Conservation (phyloP, 108 stramenopile species). For the Craspedostauros australis region DNA sequence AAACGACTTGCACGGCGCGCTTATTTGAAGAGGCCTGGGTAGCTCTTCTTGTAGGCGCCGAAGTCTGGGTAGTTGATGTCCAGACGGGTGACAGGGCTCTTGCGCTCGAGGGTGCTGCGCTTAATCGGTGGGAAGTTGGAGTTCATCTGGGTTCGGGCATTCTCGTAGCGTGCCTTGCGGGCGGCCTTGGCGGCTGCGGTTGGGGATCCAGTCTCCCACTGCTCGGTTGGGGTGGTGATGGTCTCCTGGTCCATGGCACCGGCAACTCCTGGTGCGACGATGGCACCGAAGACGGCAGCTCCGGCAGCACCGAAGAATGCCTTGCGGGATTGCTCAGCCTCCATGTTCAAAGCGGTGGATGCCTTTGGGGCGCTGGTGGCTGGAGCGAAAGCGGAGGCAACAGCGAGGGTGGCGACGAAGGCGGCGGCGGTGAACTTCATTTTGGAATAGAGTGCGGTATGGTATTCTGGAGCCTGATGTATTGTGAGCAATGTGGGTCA, state of each 20-base stretch:
- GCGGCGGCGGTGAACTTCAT: constrained; percentile 60
- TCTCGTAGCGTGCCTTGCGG: constrained; percentile 55
- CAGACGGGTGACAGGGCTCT: constrained; percentile 82
- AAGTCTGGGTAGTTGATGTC: constrained; percentile 71
- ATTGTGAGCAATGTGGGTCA: too few relatives aligned
- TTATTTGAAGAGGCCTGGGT: constrained; percentile 79
- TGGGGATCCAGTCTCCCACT: constrained; percentile 75
- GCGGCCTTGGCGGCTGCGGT: constrained; percentile 43
- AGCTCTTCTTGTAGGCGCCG: constrained; percentile 71
- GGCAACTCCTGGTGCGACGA: constrained; percentile 41
- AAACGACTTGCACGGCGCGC: too few relatives aligned
- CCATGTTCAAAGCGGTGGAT: constrained; percentile 46
- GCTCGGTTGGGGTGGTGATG: constrained; percentile 61
- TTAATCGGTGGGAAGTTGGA: constrained; percentile 76
- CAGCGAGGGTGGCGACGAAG: constrained; percentile 43
- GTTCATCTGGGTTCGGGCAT: constrained; percentile 78
- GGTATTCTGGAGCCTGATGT: too few relatives aligned
- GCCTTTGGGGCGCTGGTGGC: constrained; percentile 10
- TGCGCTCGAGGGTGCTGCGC: constrained; percentile 76
- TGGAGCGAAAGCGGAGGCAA: constrained; percentile 53
- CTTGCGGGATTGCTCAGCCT: constrained; percentile 50
- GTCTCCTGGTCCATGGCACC: constrained; percentile 71
- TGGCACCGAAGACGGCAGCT: constrained; percentile 49
- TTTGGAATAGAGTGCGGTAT: too few relatives aligned
- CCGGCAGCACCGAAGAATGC: constrained; percentile 61